These are phyloP conservation scores for peach (Prunus persica) DNA, from an alignment of 306 rosid species.

Conservation along the genomic window DNA sequence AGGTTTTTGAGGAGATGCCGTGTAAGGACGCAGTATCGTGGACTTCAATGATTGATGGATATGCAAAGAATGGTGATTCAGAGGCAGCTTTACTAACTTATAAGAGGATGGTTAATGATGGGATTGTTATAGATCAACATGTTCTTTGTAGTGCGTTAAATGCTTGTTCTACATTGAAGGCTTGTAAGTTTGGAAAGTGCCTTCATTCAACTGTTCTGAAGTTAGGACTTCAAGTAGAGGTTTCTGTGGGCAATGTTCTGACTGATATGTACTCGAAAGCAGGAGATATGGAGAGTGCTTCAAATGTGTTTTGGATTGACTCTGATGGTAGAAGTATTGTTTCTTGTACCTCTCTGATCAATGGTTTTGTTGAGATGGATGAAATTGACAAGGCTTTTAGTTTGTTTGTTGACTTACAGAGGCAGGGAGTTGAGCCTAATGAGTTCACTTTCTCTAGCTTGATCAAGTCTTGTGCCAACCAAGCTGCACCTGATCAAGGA, in stretches of 20 bases:
- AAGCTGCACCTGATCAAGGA: slow-evolving; percentile 53
- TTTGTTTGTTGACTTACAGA: slow-evolving; percentile 40
- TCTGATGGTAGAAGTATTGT: slow-evolving; percentile 39
- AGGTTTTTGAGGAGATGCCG: slow-evolving; percentile 53
- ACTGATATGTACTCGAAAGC: slow-evolving; percentile 46
- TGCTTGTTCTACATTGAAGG: slow-evolving; percentile 42
- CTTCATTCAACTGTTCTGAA: slow-evolving; percentile 50
- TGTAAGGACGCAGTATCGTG: slow-evolving; percentile 53
- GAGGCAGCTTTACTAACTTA: slow-evolving; percentile 42
- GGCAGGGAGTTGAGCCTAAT: slow-evolving; percentile 45
- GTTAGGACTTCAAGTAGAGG: slow-evolving; percentile 41
- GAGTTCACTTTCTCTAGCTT: slow-evolving; percentile 64
- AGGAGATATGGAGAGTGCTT: slow-evolving; percentile 51
- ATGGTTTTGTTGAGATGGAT: slow-evolving; percentile 47
- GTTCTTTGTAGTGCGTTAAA: slow-evolving; percentile 44
- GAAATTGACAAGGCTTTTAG: slow-evolving; percentile 36
- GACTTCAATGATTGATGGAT: slow-evolving; percentile 63
- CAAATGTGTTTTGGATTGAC: slow-evolving; percentile 29
- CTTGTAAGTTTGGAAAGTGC: slow-evolving; percentile 35
- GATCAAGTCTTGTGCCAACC: slow-evolving; percentile 55
- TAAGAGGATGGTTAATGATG: slow-evolving; percentile 44
- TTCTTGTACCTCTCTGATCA: slow-evolving; percentile 45
- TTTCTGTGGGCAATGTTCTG: slow-evolving; percentile 42
- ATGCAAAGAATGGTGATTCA: slow-evolving; percentile 43
- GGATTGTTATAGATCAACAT: slow-evolving; percentile 40